These are phyloP conservation scores for Artomyces pyxidatus DNA, from an alignment of 768 basidiomycete species.

Conservation along the genomic window DNA sequence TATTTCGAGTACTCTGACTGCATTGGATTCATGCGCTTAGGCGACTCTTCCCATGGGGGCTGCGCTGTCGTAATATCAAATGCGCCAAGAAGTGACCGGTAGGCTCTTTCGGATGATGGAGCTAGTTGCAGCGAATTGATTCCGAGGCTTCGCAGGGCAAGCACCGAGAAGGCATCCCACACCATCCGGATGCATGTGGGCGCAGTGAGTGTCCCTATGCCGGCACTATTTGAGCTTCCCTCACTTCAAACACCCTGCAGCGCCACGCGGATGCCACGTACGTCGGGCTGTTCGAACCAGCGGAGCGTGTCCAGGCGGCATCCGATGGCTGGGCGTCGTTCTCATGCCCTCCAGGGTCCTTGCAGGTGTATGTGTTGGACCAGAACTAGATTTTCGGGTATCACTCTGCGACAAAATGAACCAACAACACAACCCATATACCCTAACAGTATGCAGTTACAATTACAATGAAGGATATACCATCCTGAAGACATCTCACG, in stretches of 20 bases:
- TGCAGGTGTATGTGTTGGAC: slow-evolving; percentile 51
- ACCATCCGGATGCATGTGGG: slow-evolving; percentile 63
- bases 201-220: no score
- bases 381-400: no score
- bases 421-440: background rate
- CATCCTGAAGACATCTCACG: background rate
- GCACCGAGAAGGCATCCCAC: slow-evolving; percentile 21
- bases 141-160: background rate
- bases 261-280: slow-evolving; percentile 29
- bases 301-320: slow-evolving; percentile 39
- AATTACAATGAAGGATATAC: background rate
- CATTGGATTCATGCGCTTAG: slow-evolving; percentile 70
- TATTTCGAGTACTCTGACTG: slow-evolving; percentile 53
- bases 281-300: slow-evolving; percentile 38
- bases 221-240: no score
- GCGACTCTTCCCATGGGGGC: slow-evolving; percentile 43
- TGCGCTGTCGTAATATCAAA: slow-evolving; percentile 73
- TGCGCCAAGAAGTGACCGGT: slow-evolving; percentile 13
- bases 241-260: slow-evolving; percentile 17
- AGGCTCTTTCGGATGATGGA: background rate
- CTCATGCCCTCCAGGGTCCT: slow-evolving; percentile 43
- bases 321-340: slow-evolving; percentile 60
- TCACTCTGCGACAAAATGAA: background rate
- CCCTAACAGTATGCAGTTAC: background rate
- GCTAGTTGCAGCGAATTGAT: background rate